These are phyloP conservation scores for Leucoagaricus sp. DNA, from an alignment of 1,284 basidiomycete species.

Conservation along the genomic window DNA sequence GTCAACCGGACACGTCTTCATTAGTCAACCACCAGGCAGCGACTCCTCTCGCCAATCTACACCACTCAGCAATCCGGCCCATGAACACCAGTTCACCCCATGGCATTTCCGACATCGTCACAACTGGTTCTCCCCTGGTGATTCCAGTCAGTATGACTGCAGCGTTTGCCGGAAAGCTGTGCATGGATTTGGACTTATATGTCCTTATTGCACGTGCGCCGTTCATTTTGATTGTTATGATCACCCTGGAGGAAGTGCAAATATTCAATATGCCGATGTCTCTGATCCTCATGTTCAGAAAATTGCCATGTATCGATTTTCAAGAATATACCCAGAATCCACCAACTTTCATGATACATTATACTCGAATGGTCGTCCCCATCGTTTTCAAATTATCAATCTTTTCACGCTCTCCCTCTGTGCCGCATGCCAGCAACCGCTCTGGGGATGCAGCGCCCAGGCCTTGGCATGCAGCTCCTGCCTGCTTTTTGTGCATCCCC, in stretches of 20 bases:
- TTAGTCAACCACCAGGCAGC: constrained; percentile 33
- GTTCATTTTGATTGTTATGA: constrained; percentile 78
- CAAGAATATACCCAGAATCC: constrained; percentile 26
- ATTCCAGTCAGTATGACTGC: constrained; percentile 47
- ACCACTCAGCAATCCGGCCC: constrained; percentile 34
- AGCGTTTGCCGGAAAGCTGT: constrained; percentile 53
- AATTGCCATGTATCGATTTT: constrained; percentile 64
- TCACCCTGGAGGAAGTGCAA: constrained; percentile 59
- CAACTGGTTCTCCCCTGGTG: constrained; percentile 35
- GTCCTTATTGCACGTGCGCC: constrained; percentile 62
- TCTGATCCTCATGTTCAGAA: constrained; percentile 49
- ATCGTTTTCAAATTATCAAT: constrained; percentile 60
- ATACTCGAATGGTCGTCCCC: constrained; percentile 26
- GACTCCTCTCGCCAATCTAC: constrained; percentile 7
- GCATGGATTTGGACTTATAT: constrained; percentile 62
- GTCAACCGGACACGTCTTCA: constrained; percentile 62
- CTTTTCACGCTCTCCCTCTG: constrained; percentile 75
- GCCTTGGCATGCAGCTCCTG: constrained; percentile 66
- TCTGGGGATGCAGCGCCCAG: constrained; percentile 72
- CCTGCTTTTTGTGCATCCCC: constrained; percentile 59
- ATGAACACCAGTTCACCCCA: constrained; percentile 65
- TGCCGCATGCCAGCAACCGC: constrained; percentile 60
- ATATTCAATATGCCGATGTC: constrained; percentile 51
- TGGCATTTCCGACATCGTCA: constrained; percentile 53
- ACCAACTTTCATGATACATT: background rate